A percentile compares a stretch with the other conserved stretches of the same genome.
These are phyloP conservation scores for Suhomyces terraborum DNA, from an alignment of 1,139 yeast genomes.

Conservation along the genomic window DNA sequence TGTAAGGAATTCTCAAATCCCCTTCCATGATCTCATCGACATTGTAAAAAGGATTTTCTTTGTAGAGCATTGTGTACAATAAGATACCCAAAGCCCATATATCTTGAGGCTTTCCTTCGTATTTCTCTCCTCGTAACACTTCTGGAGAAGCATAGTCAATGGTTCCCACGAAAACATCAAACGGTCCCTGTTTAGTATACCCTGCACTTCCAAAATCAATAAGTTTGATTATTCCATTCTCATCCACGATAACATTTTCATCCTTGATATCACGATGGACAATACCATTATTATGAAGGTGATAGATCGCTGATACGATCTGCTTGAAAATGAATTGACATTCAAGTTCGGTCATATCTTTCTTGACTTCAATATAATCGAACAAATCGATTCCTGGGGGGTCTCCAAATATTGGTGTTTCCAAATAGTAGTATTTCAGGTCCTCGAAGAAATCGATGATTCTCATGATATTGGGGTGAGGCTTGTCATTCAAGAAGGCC, in stretches of 20 bases:
- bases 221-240: slow-evolving; percentile 71
- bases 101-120: slow-evolving; percentile 92
- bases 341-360: slow-evolving; percentile 75
- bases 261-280: slow-evolving; percentile 95
- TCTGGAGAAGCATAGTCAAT: slow-evolving; percentile 98
- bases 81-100: slow-evolving; percentile 95
- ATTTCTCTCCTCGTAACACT: slow-evolving; percentile 82
- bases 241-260: slow-evolving; percentile 88
- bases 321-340: slow-evolving; percentile 78
- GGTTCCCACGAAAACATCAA: slow-evolving; percentile 96
- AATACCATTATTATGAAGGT: slow-evolving; percentile 81
- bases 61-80: slow-evolving; percentile 84
- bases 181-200: slow-evolving; percentile 85
- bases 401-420: slow-evolving; percentile 84
- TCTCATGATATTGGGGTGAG: slow-evolving; percentile 85
- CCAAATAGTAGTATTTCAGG: slow-evolving; percentile 81
- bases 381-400: slow-evolving; percentile 91
- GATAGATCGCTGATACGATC: slow-evolving; percentile 73
- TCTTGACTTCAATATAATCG: slow-evolving; percentile 83
- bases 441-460: slow-evolving; percentile 92
- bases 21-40: slow-evolving; percentile 95
- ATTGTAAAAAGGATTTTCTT: slow-evolving; percentile 93
- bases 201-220: slow-evolving; percentile 98
- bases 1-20: slow-evolving; percentile 66
- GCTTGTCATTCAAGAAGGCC: slow-evolving; percentile 71